Percentiles rank a stretch among this genome's conserved stretches.
phyloP scores from a whole-genome alignment of 139 green algal genomes.

The Chlorella sp. region DNA sequence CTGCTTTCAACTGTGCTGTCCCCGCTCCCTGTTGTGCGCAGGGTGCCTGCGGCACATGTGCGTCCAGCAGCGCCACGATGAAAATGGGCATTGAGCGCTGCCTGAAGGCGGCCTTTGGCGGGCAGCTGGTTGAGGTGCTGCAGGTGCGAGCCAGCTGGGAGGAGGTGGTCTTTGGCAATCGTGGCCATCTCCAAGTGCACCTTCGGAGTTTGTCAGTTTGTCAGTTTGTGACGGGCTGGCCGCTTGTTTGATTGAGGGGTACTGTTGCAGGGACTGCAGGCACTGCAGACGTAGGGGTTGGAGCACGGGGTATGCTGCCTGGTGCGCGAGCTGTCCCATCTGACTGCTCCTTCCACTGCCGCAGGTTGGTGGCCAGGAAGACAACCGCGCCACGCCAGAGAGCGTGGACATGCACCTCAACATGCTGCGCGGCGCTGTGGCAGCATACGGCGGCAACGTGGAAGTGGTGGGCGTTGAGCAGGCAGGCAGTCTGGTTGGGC shows the following conservation, averaged over 20 bases:
- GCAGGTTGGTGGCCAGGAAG: slow-evolving; percentile 53
- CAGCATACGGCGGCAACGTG: slow-evolving; percentile 80
- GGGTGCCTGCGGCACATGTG: slow-evolving; percentile 89
- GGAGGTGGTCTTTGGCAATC: too few relatives aligned
- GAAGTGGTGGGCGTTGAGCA: slow-evolving; percentile 61
- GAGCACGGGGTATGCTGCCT: too few relatives aligned
- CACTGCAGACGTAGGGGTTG: too few relatives aligned
- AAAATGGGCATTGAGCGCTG: slow-evolving; percentile 94
- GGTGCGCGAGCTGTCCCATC: background rate
- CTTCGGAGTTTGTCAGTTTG: too few relatives aligned
- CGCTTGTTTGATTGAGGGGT: too few relatives aligned
- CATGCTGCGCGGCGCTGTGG: slow-evolving; percentile 84
- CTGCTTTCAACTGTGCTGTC: too few relatives aligned
- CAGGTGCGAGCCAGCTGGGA: too few relatives aligned
- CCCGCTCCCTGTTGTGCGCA: slow-evolving; percentile 31
- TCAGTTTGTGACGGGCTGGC: too few relatives aligned
- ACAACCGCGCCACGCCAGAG: slow-evolving; percentile 56
- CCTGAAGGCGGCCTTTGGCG: slow-evolving; percentile 65
- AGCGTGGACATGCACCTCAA: slow-evolving; percentile 85
- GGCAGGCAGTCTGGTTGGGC: background rate
- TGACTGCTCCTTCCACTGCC: background rate
- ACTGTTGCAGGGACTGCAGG: too few relatives aligned
- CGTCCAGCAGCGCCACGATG: slow-evolving; percentile 87
- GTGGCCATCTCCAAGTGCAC: too few relatives aligned
- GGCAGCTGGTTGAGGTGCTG: slow-evolving; percentile 57